phyloP scores from a whole-genome alignment of 2,329 filamentous ascomycete genomes.

The Colletotrichum australisinense region DNA sequence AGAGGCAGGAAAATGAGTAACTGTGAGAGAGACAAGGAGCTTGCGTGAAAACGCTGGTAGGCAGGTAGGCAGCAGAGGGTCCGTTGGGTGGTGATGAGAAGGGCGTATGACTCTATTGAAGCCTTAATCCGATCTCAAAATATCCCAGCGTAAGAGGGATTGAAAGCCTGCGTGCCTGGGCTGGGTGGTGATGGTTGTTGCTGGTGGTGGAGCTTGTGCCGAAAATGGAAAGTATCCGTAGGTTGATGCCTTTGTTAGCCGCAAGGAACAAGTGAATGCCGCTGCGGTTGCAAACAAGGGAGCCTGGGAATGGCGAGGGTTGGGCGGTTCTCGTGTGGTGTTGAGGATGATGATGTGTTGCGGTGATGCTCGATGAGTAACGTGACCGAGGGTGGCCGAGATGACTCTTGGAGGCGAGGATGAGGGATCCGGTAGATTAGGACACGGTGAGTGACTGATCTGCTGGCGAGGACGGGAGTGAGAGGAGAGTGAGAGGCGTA shows the following conservation, averaged over 20 bases:
- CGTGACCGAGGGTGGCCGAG: conserved; percentile 32
- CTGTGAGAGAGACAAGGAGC: conserved; percentile 12
- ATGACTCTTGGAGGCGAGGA: conserved; percentile 34
- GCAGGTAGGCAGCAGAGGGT: conserved; percentile 13
- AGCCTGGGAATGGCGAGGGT: conserved; percentile 35
- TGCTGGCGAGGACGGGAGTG: conserved; percentile 31
- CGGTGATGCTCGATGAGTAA: conserved; percentile 30
- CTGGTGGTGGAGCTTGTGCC: conserved; percentile 9
- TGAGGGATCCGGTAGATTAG: conserved; percentile 35
- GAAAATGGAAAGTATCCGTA: conserved; percentile 22
- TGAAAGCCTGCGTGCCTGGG: conserved; percentile 27
- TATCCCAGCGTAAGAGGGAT: conserved; percentile 20
- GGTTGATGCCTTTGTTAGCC: conserved; percentile 40
- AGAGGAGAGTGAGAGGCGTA: conserved; percentile 33
- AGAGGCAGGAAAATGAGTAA: conserved; percentile 18
- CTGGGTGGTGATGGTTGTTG: neutral
- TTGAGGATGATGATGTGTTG: conserved; percentile 20
- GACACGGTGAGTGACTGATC: conserved; percentile 33
- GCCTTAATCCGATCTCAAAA: conserved; percentile 3
- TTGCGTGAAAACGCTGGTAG: conserved; percentile 6
- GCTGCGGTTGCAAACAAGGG: conserved; percentile 47
- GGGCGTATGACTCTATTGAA: conserved; percentile 1
- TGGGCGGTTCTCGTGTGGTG: conserved; percentile 19
- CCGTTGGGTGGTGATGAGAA: conserved; percentile 4
- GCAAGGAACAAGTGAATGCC: conserved; percentile 65